Percentiles rank a stretch among this genome's conserved stretches.
Conservation (phyloP, 352 stramenopile species). For the Pythium oligandrum region DNA sequence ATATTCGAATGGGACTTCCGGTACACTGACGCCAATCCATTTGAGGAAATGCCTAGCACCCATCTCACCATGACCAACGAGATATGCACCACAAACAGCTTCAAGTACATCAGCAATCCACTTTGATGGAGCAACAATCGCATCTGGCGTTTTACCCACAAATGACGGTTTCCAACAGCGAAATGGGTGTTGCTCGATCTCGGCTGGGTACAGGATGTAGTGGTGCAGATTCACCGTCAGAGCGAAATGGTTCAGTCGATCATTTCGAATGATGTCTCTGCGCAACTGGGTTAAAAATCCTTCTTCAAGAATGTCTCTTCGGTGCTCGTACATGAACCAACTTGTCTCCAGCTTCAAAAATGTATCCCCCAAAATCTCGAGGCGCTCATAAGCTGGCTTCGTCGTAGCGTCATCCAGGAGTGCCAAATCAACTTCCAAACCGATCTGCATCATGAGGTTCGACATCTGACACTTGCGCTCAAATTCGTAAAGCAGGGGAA, state of each 20-base stretch:
- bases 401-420: constrained; percentile 77
- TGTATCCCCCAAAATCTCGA: constrained; percentile 82
- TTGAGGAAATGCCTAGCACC: constrained; percentile 69
- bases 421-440: constrained; percentile 66
- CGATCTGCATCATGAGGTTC: constrained; percentile 76
- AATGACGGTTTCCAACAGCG: constrained; percentile 85
- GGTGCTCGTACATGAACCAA: constrained; percentile 79
- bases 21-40: constrained; percentile 69
- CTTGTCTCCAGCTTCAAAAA: constrained; percentile 85
- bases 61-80: constrained; percentile 66
- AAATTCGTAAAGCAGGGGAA: constrained; percentile 85
- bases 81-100: constrained; percentile 74
- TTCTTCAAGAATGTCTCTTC: constrained; percentile 66
- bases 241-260: constrained; percentile 73
- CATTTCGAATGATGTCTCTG: constrained; percentile 84
- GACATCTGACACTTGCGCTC: constrained; percentile 87
- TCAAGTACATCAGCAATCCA: constrained; percentile 86
- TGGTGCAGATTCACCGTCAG: constrained; percentile 52
- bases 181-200: constrained; percentile 82
- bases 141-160: constrained; percentile 74
- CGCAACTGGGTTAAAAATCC: constrained; percentile 68
- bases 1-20: constrained; percentile 39
- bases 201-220: constrained; percentile 74
- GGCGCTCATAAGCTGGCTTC: constrained; percentile 78
- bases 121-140: constrained; percentile 68